These are phyloP conservation scores for Laburnicola sp. DNA, from an alignment of 2,329 filamentous ascomycete genomes.

Conservation along the genomic window DNA sequence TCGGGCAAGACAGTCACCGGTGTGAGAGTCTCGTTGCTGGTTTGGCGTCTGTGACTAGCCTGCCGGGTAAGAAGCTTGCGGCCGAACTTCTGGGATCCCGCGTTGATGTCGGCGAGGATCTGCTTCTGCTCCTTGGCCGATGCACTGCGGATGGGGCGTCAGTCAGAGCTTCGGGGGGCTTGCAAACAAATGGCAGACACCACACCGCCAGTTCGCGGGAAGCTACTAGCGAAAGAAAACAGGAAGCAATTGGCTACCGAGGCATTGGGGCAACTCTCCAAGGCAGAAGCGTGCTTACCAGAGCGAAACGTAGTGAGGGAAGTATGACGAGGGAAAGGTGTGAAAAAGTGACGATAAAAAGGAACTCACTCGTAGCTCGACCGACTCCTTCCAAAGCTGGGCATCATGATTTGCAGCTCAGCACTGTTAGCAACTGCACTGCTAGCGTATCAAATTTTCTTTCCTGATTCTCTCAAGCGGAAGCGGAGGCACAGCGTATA, in stretches of 20 bases:
- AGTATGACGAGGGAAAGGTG: conserved; percentile 14
- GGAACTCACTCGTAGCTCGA: conserved; percentile 47
- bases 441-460: conserved; percentile 29
- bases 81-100: conserved; percentile 42
- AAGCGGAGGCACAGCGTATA: conserved; percentile 12
- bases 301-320: conserved; percentile 11
- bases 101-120: conserved; percentile 45
- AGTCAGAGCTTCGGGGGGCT: conserved; percentile 8
- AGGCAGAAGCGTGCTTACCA: conserved; percentile 8
- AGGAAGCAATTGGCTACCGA: conserved; percentile 6
- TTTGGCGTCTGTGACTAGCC: conserved; percentile 26
- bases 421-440: conserved; percentile 18
- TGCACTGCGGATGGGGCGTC: conserved; percentile 28
- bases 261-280: background rate
- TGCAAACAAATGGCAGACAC: conserved; percentile 15
- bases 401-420: conserved; percentile 31
- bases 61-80: conserved; percentile 34
- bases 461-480: conserved; percentile 27
- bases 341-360: conserved; percentile 18
- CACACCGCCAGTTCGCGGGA: conserved; percentile 4
- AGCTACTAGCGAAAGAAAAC: conserved; percentile 2
- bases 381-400: conserved; percentile 45
- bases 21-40: conserved; percentile 31
- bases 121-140: conserved; percentile 44
- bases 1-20: conserved; percentile 31